Conservation (phyloP, 208 protist species). For the Angomonas ambiguus region DNA sequence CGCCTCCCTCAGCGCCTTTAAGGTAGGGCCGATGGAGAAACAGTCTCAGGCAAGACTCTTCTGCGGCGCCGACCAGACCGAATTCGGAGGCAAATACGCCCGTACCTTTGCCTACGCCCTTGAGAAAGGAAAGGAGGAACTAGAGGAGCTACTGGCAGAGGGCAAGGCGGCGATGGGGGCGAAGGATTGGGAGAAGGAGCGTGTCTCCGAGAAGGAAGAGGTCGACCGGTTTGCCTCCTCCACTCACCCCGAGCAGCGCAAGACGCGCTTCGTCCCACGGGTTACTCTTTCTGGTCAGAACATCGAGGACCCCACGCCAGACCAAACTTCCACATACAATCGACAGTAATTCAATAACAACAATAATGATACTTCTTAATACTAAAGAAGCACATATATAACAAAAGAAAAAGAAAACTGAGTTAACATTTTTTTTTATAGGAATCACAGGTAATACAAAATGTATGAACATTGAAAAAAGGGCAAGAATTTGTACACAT, state of each 20-base stretch:
- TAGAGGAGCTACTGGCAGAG: slow-evolving; percentile 30
- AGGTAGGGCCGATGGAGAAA: slow-evolving; percentile 51
- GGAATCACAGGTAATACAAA: not conserved
- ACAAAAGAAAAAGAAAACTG: not conserved
- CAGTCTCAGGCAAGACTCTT: slow-evolving; percentile 67
- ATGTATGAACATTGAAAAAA: not conserved
- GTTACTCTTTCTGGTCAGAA: slow-evolving; percentile 29
- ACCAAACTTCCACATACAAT: slow-evolving; percentile 61
- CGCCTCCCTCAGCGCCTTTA: slow-evolving; percentile 59
- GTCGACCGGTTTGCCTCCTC: slow-evolving; percentile 81
- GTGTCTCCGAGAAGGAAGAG: slow-evolving; percentile 38
- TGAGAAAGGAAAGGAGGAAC: slow-evolving; percentile 68
- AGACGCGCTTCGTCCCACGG: slow-evolving; percentile 54
- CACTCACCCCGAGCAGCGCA: slow-evolving; percentile 82
- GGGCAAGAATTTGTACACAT: not conserved
- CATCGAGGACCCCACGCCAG: slow-evolving; percentile 61
- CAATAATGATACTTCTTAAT: slow-evolving; percentile 9
- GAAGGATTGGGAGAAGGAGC: slow-evolving; percentile 38
- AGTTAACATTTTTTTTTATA: not conserved
- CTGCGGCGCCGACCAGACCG: slow-evolving; percentile 49
- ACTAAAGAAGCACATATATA: slow-evolving; percentile 3
- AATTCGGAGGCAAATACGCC: slow-evolving; percentile 83
- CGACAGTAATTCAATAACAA: slow-evolving; percentile 22
- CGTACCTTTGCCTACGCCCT: slow-evolving; percentile 81
- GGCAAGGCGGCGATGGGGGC: slow-evolving; percentile 33